phyloP scores from a whole-genome alignment of 2,329 filamentous ascomycete genomes.

The Pseudocercospora vitis region DNA sequence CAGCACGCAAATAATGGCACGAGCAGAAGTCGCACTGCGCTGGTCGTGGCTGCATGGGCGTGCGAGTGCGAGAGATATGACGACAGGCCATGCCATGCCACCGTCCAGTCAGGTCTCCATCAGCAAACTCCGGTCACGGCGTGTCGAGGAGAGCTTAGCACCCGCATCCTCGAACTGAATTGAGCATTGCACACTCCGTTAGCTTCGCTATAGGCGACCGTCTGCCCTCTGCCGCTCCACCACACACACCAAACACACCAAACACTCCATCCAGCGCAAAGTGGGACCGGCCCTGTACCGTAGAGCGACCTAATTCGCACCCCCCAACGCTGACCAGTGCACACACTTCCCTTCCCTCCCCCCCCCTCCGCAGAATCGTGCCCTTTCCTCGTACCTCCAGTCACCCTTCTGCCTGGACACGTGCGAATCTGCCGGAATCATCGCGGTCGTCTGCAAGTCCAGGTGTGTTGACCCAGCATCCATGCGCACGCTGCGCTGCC shows the following conservation, averaged over 20 bases:
- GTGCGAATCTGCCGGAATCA: slow-evolving; percentile 5
- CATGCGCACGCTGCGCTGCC: background rate
- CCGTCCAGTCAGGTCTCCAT: background rate
- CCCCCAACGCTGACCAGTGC: background rate
- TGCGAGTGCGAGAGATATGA: background rate
- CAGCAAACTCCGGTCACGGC: no score
- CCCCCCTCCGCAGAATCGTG: background rate
- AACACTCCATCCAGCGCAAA: background rate
- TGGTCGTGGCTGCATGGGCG: background rate
- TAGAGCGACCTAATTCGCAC: background rate
- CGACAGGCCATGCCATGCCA: no score
- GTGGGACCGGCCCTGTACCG: background rate
- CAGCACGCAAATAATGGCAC: background rate
- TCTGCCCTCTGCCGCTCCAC: slow-evolving; percentile 2
- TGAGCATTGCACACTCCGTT: slow-evolving; percentile 11
- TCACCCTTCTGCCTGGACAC: slow-evolving; percentile 1
- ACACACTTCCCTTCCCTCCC: background rate
- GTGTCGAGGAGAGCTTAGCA: no score
- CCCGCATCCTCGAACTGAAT: slow-evolving; percentile 2
- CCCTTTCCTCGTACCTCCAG: background rate
- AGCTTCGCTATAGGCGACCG: slow-evolving; percentile 13
- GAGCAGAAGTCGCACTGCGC: background rate
- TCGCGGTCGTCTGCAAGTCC: slow-evolving; percentile 4
- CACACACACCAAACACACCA: background rate
- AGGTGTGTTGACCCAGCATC: no score